These are phyloP conservation scores for Erythrobasidium hasegawianum DNA, from an alignment of 1,284 basidiomycete genomes.

Conservation along the genomic window DNA sequence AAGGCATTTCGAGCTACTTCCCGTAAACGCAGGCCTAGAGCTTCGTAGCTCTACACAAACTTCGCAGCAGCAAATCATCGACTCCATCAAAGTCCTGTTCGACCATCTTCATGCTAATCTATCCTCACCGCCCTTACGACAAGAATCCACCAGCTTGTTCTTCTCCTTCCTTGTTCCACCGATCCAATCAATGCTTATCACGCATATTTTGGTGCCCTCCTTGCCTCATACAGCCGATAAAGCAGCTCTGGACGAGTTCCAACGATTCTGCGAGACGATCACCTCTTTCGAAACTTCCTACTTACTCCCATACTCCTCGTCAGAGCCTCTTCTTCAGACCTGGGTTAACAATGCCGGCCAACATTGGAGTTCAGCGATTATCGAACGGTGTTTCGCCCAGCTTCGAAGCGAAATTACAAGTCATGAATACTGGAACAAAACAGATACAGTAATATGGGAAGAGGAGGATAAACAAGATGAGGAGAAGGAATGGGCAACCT, in stretches of 20 bases:
- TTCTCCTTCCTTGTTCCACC: constrained; percentile 4
- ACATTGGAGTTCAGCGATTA: constrained; percentile 22
- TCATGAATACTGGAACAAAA: constrained; percentile 29
- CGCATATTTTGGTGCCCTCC: neutral
- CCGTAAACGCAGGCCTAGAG: neutral
- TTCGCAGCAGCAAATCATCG: neutral
- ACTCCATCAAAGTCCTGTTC: neutral
- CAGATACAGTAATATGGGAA: constrained; percentile 15
- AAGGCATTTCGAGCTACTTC: too few relatives aligned
- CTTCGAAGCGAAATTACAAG: constrained; percentile 2
- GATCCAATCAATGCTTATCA: constrained; percentile 19
- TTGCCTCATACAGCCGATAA: constrained; percentile 7
- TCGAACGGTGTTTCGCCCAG: constrained; percentile 8
- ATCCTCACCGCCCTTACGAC: neutral
- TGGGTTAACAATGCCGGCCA: constrained; percentile 17
- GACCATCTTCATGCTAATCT: neutral
- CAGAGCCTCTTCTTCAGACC: constrained; percentile 1
- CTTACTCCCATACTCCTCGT: neutral
- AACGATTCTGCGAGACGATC: constrained; percentile 1
- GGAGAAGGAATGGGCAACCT: constrained; percentile 9
- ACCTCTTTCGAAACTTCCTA: constrained; percentile 1
- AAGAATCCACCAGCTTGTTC: neutral
- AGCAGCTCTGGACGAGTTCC: constrained; percentile 4
- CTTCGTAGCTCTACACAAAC: neutral
- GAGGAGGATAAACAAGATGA: constrained; percentile 2